Evolutionary conservation across 2,329 filamentous ascomycete species (phyloP), one percentile per base, ranked within the genome.

Genomic region (Immersiporthe knoxdaviesiana): DNA sequence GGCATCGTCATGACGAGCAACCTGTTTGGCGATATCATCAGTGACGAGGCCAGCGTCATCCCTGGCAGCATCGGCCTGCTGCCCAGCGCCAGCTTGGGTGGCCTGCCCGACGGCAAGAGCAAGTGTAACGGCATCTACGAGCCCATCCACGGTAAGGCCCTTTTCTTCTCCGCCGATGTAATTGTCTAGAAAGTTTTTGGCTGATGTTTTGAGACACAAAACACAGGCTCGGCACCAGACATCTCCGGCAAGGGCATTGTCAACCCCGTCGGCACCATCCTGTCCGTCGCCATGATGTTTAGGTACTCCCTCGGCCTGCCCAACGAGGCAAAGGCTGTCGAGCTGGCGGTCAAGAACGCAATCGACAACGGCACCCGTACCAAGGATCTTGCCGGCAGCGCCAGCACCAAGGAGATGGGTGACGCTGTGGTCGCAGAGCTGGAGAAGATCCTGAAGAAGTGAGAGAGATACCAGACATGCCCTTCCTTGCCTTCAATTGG

Each of bases 71-170:
- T 98, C 74, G 95, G 96, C 39, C 84, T 98, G 73, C 83, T 97
- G 74, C 95, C 95, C 35, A 95, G 91, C 79, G 95, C 95, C 16
- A 96, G 91, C 80, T 83, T 98, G 78, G 92, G 90, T 73, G 93
- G 92, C 54, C 89, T 97, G 70, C 95, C 95, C 0, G 93, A 97
- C 79, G 92, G 92, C 67, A 92, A 93, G 84, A 87, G 85, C 75
- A 90, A 88, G 79, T 93, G 94, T 78, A 97, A 97, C 79, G 95
- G 94, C 75, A 97, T 98, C 77, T 99, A 97, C 79, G 95, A 98
- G 86, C 95, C 95, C 35, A 98, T 99, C 75, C 95, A 99, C 80
- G 94, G 93, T 93, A 84, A 71, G 82, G 77, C 60, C 37, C 11
- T 47, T 47, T 7, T 47, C 18, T 8, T 47, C 3, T 8, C 2